Conservation (phyloP, 2,329 filamentous ascomycete genomes). For the Lasiodiplodia sp. region DNA sequence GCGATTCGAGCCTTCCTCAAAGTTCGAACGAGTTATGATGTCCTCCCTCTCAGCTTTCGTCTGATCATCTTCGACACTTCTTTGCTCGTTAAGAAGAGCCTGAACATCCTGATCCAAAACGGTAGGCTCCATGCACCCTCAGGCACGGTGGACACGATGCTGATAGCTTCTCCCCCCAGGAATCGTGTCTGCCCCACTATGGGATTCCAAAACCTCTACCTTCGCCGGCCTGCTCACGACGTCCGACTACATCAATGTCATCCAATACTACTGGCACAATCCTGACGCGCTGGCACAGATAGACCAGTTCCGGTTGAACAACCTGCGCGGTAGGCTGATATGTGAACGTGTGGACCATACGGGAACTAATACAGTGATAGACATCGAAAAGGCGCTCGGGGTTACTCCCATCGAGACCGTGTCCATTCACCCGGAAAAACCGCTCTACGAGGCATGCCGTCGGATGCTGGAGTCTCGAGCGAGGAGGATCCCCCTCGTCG, state of each 20-base stretch:
- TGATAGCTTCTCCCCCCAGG: constrained; percentile 60
- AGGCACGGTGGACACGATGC: neutral
- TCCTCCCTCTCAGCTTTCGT: constrained; percentile 92
- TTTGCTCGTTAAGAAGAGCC: constrained; percentile 93
- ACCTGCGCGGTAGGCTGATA: constrained; percentile 75
- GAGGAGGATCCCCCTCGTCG: constrained; percentile 90
- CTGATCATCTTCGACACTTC: constrained; percentile 95
- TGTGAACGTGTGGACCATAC: neutral
- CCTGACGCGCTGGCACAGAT: constrained; percentile 88
- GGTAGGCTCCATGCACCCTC: constrained; percentile 60
- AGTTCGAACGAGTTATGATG: constrained; percentile 96
- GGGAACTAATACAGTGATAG: constrained; percentile 54
- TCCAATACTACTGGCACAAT: constrained; percentile 98
- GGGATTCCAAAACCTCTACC: constrained; percentile 91
- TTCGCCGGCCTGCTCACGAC: constrained; percentile 95
- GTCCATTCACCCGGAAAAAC: constrained; percentile 89
- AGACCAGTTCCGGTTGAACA: constrained; percentile 92
- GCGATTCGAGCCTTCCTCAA: constrained; percentile 95
- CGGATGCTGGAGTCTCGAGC: constrained; percentile 94
- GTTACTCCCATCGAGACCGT: constrained; percentile 92
- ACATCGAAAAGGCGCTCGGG: constrained; percentile 93
- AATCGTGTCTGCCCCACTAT: constrained; percentile 95
- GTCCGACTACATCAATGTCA: constrained; percentile 97
- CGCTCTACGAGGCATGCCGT: constrained; percentile 93
- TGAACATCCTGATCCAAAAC: constrained; percentile 95